Percentiles rank a stretch among this genome's conserved stretches.
Conservation (phyloP, 371 early-diverging fungal genomes). For the Lichtheimia hyalospora region DNA sequence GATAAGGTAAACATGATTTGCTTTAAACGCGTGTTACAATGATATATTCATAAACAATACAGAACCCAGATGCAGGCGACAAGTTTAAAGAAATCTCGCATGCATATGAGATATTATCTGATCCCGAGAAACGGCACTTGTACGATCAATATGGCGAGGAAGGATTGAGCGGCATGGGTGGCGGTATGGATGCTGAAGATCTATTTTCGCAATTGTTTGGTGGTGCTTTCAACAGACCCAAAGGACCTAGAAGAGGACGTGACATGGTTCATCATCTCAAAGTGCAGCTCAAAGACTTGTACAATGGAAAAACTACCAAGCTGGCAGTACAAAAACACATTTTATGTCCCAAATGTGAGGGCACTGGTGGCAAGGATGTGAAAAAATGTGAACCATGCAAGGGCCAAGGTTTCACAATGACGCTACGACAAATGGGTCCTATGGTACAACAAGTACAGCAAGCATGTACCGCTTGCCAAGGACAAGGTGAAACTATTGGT, state of each 20-base stretch:
- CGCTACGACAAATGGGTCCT: slow-evolving; percentile 93
- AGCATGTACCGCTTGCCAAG: slow-evolving; percentile 87
- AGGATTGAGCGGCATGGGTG: slow-evolving; percentile 70
- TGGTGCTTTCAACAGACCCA: slow-evolving; percentile 67
- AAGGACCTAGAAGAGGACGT: slow-evolving; percentile 74
- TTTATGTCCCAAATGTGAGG: slow-evolving; percentile 80
- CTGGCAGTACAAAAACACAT: slow-evolving; percentile 88
- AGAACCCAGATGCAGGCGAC: slow-evolving; percentile 83
- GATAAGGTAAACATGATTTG: slow-evolving; percentile 68
- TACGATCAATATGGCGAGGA: slow-evolving; percentile 88
- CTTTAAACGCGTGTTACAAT: slow-evolving; percentile 8
- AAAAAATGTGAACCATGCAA: slow-evolving; percentile 74
- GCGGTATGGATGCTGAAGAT: slow-evolving; percentile 78
- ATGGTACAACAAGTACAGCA: slow-evolving; percentile 98
- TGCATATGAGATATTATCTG: slow-evolving; percentile 94
- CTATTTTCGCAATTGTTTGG: slow-evolving; percentile 89
- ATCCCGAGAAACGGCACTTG: slow-evolving; percentile 72
- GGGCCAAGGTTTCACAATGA: slow-evolving; percentile 84
- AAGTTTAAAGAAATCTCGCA: slow-evolving; percentile 93
- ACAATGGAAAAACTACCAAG: slow-evolving; percentile 90
- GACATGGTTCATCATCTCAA: slow-evolving; percentile 81
- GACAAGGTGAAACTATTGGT: slow-evolving; percentile 86
- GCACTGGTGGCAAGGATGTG: slow-evolving; percentile 75
- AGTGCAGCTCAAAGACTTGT: slow-evolving; percentile 92
- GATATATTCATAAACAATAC: too few species aligned